Conservation (phyloP, 345 rosid genomes). For the Salix exigua region DNA sequence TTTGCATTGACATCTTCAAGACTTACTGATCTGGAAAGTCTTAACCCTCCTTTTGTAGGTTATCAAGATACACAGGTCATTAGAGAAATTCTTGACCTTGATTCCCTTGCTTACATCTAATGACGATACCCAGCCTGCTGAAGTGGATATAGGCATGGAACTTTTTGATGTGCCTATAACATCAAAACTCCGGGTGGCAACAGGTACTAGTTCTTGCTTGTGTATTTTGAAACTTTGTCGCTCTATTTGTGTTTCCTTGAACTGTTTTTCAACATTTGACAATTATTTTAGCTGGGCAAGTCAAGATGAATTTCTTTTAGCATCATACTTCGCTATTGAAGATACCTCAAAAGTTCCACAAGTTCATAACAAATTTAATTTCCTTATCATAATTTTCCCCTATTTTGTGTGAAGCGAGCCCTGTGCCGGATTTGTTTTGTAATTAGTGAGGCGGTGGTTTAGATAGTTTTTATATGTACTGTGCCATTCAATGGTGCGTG, state of each 20-base stretch:
- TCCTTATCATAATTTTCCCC: no score
- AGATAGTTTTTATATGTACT: no score
- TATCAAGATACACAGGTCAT: conserved; percentile 50
- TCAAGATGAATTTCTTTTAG: background rate
- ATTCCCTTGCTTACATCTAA: conserved; percentile 53
- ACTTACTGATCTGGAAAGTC: background rate
- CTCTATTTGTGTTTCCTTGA: background rate
- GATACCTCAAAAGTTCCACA: background rate
- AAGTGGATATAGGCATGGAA: conserved; percentile 46
- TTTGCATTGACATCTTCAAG: background rate
- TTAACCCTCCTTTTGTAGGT: conserved; percentile 45
- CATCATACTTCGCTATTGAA: background rate
- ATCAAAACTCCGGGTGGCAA: conserved; percentile 56
- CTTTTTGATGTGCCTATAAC: conserved; percentile 42
- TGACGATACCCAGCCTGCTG: conserved; percentile 32
- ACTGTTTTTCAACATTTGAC: background rate
- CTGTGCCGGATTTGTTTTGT: no score
- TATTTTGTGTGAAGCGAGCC: background rate
- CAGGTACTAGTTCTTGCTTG: conserved; percentile 43
- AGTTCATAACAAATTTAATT: background rate
- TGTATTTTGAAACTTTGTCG: background rate
- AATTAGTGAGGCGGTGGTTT: no score
- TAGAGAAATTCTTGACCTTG: conserved; percentile 55
- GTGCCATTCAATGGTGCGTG: no score
- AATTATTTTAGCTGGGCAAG: background rate